Base-by-base conservation (phyloP, 257 asterid species). In the Penstemon davidsonii region DNA sequence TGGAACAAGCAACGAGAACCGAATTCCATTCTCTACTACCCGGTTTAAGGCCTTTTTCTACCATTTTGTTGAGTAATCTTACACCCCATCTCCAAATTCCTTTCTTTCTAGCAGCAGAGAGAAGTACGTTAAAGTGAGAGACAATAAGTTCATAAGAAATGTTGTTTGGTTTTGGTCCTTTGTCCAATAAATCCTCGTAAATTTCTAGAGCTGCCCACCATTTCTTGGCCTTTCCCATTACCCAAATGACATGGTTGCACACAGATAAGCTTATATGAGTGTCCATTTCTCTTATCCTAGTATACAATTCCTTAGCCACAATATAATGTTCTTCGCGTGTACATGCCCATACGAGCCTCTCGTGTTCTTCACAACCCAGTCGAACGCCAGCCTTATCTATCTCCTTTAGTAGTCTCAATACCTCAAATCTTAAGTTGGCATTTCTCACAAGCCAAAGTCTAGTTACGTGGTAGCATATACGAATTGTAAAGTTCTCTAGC, bases 141-240 rank as follows among this genome's bases (percentile, higher is more conserved):
- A 87, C 83, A 25, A 94, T 67, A 47, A 91, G 70, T 73, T 94
- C 97, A 57, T 87, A 67, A 3, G 99, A 88, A 96, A 87, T 80
- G 80, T 80, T 83, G 68, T 94, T 88, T 13, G 97, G 97, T 68
- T 76, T 78, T 3, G 99, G 99, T 62, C 97, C 97, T 75, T 81
- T 81, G 68, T 91, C 97, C 80, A 91, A 67, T 74, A 91, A 66
- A 47, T 94, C 92, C 83, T 94, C 97, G 5, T 94, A 94, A n/a
- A 94, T 85, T 71, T 94, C 96, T 11, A 91, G 82, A 54, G 99
- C 99, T 0, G 91, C 96, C 99, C 99, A 94, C 99, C 99, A 94
- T 38, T 94, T 94, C 70, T 83, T 94, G 3, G 96, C 96, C 81
- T 91, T 94, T 8, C 97, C 97, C 90, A 94, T 71, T 40, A 94